Evolutionary conservation across 345 rosid species (phyloP).

Genomic region (Lenwebbia sp.): DNA sequence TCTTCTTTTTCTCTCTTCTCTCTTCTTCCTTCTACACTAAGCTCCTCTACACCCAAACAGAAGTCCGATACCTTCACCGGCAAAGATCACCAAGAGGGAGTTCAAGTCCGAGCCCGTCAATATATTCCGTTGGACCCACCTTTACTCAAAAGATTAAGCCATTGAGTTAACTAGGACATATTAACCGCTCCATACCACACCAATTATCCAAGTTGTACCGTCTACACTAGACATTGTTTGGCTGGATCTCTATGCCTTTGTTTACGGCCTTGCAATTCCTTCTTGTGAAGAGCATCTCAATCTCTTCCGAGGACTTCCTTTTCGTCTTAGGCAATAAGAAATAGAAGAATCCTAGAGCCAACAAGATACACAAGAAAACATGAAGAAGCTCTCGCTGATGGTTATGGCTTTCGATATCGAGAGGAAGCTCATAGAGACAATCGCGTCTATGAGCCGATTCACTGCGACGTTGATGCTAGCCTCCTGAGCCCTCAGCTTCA

Average conservation of each 20-base stretch:
- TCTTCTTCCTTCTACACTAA: neutral
- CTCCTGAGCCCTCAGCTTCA: conserved; percentile 79
- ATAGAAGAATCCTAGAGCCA: conserved; percentile 65
- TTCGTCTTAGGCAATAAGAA: conserved; percentile 73
- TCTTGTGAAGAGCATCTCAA: conserved; percentile 55
- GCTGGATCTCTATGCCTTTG: neutral
- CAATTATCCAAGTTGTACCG: neutral
- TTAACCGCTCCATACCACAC: neutral
- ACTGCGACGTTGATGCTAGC: conserved; percentile 64
- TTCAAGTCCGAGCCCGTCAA: too few relatives aligned
- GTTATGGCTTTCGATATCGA: conserved; percentile 58
- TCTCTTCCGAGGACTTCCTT: conserved; percentile 71
- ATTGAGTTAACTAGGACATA: too few relatives aligned
- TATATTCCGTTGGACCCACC: too few relatives aligned
- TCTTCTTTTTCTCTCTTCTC: neutral
- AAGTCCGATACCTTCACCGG: neutral
- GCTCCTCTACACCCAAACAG: neutral
- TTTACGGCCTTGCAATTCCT: neutral
- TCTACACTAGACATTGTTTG: neutral
- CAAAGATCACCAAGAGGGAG: too few relatives aligned
- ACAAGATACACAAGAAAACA: conserved; percentile 55
- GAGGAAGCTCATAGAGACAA: conserved; percentile 62
- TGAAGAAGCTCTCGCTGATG: conserved; percentile 68
- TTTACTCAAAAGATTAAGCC: too few relatives aligned
- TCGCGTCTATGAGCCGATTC: conserved; percentile 65